These are phyloP conservation scores for Apophysomyces trapeziformis DNA, from an alignment of 371 early-diverging fungal genomes.

Conservation along the genomic window DNA sequence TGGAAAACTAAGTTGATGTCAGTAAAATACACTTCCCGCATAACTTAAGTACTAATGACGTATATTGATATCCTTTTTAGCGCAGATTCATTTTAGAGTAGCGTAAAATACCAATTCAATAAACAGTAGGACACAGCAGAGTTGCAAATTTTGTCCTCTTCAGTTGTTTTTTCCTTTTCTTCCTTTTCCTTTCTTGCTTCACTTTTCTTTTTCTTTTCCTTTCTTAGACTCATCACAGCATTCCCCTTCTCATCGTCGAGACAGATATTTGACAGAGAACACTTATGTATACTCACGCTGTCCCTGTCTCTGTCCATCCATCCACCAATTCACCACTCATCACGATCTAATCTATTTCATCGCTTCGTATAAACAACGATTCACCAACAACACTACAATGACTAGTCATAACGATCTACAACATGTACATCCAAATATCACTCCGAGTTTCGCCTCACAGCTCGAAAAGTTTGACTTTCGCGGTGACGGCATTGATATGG, in stretches of 20 bases:
- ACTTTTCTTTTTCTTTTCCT: background rate
- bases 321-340: background rate
- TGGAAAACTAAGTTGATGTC: no score
- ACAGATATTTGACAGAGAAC: background rate
- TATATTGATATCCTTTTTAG: no score
- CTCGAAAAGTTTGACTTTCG: slow-evolving; percentile 70
- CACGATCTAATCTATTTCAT: slow-evolving; percentile 4
- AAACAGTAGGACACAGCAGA: background rate
- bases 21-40: no score
- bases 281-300: slow-evolving; percentile 1
- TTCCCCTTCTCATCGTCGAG: background rate
- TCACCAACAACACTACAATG: background rate
- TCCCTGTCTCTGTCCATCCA: background rate
- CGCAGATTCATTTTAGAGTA: no score
- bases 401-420: background rate
- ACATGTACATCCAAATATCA: background rate
- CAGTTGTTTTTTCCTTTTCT: background rate
- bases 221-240: background rate
- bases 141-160: slow-evolving; percentile 3
- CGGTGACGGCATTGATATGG: slow-evolving; percentile 72
- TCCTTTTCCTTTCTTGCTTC: background rate
- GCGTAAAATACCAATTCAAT: no score
- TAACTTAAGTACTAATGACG: no score
- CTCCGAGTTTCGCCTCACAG: slow-evolving; percentile 34
- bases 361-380: background rate